phyloP scores from a whole-genome alignment of 106 monocot genomes.

The Dendrobium catenatum region DNA sequence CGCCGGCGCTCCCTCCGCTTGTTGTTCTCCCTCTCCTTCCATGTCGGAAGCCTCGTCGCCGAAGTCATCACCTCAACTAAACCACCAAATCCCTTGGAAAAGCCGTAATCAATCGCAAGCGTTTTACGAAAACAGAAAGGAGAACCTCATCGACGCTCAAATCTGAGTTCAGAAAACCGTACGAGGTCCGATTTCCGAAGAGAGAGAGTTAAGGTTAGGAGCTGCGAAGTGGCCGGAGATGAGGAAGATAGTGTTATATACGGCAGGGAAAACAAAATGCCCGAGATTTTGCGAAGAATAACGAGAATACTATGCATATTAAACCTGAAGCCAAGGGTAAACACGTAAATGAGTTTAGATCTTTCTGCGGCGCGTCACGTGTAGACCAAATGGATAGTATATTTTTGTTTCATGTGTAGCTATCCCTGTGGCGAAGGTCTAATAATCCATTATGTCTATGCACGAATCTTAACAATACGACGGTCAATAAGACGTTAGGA shows the following conservation, averaged over 20 bases:
- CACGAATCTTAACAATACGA: too few species aligned
- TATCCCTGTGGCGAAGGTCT: too few species aligned
- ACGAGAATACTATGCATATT: not conserved
- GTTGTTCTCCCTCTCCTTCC: conserved; percentile 68
- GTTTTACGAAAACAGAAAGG: not conserved
- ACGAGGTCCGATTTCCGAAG: not conserved
- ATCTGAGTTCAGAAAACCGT: not conserved
- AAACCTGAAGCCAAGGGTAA: not conserved
- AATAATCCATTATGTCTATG: too few species aligned
- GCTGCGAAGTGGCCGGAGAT: not conserved
- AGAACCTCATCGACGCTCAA: not conserved
- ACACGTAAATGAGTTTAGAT: not conserved
- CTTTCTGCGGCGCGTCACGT: not conserved
- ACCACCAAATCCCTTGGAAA: not conserved
- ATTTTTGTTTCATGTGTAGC: too few species aligned
- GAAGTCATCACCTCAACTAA: conserved; percentile 23
- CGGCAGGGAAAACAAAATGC: not conserved
- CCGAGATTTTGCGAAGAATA: not conserved
- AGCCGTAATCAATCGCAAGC: not conserved
- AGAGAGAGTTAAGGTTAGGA: not conserved
- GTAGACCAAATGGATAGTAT: not conserved
- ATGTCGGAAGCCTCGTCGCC: conserved; percentile 44
- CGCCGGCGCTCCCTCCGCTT: conserved; percentile 47
- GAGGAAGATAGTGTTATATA: not conserved
- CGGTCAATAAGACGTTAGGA: too few species aligned